These are phyloP conservation scores for Trichoderma asperellum DNA, from an alignment of 2,329 filamentous ascomycete species.

Conservation along the genomic window DNA sequence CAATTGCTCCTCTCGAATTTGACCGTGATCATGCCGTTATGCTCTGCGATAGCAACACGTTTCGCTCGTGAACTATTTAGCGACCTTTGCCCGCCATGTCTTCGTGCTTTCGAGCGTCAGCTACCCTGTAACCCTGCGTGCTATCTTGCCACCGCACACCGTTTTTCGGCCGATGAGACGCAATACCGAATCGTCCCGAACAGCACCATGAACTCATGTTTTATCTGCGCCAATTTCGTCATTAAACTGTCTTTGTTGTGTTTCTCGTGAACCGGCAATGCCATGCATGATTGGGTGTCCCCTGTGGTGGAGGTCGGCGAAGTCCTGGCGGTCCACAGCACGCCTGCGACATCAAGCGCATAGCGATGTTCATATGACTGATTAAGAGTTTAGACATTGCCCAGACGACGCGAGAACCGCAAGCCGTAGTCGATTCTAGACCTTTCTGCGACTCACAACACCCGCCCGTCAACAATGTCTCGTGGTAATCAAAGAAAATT, in stretches of 20 bases:
- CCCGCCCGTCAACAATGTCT: background rate
- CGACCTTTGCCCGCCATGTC: background rate
- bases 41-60: background rate
- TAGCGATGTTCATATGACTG: conserved; percentile 1
- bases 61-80: background rate
- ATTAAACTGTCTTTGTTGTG: background rate
- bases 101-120: background rate
- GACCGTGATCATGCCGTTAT: background rate
- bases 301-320: conserved; percentile 6
- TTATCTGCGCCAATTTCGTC: background rate
- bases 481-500: background rate
- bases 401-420: background rate
- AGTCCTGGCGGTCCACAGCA: conserved; percentile 7
- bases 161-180: background rate
- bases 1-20: background rate
- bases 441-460: background rate
- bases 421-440: background rate
- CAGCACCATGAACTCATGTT: background rate
- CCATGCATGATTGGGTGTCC: background rate
- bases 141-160: background rate
- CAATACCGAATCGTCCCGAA: background rate
- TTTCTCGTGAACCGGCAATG: background rate
- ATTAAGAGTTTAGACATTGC: background rate
- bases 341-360: background rate
- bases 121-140: background rate